Evolutionary conservation across 2,329 filamentous ascomycete species (phyloP).

Genomic region (Botrytis galanthina): DNA sequence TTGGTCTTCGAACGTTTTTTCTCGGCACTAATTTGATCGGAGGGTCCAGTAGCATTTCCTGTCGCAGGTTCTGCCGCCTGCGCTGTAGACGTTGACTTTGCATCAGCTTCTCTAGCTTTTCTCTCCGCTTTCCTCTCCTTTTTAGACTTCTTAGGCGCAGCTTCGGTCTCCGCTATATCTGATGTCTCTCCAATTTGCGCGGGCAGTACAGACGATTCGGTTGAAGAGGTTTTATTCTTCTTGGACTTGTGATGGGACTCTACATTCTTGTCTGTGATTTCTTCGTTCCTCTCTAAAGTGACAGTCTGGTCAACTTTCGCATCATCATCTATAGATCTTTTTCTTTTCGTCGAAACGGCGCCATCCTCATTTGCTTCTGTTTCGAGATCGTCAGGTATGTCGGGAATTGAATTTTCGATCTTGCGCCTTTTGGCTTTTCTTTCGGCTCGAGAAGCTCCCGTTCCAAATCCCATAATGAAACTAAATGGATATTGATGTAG

Average conservation of each 20-base stretch:
- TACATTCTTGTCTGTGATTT: slow-evolving; percentile 11
- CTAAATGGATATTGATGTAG: slow-evolving; percentile 26
- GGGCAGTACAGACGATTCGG: neutral
- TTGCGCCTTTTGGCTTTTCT: slow-evolving; percentile 40
- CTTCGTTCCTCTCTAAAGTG: slow-evolving; percentile 13
- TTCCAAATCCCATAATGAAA: slow-evolving; percentile 29
- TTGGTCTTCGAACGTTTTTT: slow-evolving; percentile 40
- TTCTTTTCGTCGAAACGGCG: slow-evolving; percentile 32
- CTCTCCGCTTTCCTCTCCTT: slow-evolving; percentile 41
- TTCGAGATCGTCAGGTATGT: slow-evolving; percentile 36
- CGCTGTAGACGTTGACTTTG: slow-evolving; percentile 13
- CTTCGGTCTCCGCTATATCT: slow-evolving; percentile 29
- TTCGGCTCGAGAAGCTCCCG: slow-evolving; percentile 36
- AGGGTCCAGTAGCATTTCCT: neutral
- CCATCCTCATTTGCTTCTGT: slow-evolving; percentile 20
- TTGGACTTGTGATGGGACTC: slow-evolving; percentile 8
- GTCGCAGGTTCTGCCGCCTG: slow-evolving; percentile 10
- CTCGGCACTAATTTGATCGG: slow-evolving; percentile 18
- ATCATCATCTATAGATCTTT: slow-evolving; percentile 24
- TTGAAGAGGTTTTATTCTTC: neutral
- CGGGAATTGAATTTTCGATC: slow-evolving; percentile 38
- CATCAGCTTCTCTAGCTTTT: slow-evolving; percentile 37
- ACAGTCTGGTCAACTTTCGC: neutral
- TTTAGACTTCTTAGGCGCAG: slow-evolving; percentile 38
- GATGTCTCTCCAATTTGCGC: slow-evolving; percentile 10